Conservation (phyloP, 495 filamentous ascomycete species). For the Penicillium egyptiacum region DNA sequence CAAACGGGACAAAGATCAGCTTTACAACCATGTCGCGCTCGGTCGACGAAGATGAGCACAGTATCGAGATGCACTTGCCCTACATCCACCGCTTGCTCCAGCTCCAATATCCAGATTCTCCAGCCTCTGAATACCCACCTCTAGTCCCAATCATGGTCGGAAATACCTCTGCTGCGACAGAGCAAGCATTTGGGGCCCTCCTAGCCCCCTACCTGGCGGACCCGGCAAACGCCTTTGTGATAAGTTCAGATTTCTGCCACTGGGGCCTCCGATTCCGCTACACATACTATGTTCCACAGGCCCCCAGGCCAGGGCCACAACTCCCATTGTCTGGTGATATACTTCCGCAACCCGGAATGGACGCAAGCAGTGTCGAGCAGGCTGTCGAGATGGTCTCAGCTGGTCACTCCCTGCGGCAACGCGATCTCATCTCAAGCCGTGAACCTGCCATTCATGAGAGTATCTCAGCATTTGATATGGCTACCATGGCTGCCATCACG, state of each 20-base stretch:
- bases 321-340: conserved; percentile 42
- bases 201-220: conserved; percentile 81
- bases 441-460: conserved; percentile 74
- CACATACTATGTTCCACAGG: conserved; percentile 68
- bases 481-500: conserved; percentile 80
- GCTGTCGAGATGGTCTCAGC: conserved; percentile 32
- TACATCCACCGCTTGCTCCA: conserved; percentile 82
- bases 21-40: conserved; percentile 73
- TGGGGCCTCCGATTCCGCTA: conserved; percentile 90
- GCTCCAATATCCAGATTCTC: conserved; percentile 39
- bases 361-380: conserved; percentile 25
- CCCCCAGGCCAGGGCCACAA: conserved; percentile 40
- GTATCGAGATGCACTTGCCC: conserved; percentile 93
- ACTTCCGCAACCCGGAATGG: conserved; percentile 43
- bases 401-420: conserved; percentile 41
- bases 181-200: conserved; percentile 66
- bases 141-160: conserved; percentile 90
- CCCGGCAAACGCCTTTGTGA: conserved; percentile 74
- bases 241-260: conserved; percentile 95
- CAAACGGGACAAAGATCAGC: conserved; percentile 37
- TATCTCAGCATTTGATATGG: conserved; percentile 76
- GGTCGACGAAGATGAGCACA: conserved; percentile 86
- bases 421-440: conserved; percentile 38
- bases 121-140: conserved; percentile 58
- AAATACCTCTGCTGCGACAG: conserved; percentile 62